These are phyloP conservation scores for Isoetes taiwanensis DNA, from an alignment of 75 land plant genomes.

Conservation along the genomic window DNA sequence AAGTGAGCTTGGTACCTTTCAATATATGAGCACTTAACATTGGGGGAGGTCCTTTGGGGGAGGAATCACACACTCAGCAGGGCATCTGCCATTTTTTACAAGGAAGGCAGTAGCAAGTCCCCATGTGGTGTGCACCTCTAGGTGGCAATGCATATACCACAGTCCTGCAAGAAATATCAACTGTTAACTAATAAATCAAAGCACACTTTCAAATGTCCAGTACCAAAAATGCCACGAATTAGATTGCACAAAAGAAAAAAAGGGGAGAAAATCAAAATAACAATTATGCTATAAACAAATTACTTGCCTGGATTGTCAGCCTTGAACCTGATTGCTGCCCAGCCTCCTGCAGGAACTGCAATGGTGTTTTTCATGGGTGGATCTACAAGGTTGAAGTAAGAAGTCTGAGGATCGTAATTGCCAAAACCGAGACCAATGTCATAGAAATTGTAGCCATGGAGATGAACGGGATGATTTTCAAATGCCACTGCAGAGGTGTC, in stretches of 20 bases:
- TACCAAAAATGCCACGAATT: no score
- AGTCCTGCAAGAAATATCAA: conserved; percentile 50
- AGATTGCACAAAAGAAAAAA: no score
- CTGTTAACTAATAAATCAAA: no score
- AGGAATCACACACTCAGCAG: conserved; percentile 31
- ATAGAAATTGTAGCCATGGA: conserved; percentile 52
- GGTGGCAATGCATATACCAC: conserved; percentile 67
- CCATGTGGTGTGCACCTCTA: conserved; percentile 52
- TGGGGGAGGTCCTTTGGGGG: conserved; percentile 56
- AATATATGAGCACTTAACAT: no score
- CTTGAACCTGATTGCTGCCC: conserved; percentile 48
- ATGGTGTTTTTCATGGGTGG: conserved; percentile 47
- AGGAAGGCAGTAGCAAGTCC: conserved; percentile 51
- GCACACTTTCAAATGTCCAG: no score
- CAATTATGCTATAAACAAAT: no score
- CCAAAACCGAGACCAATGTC: conserved; percentile 39
- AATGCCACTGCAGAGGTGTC: conserved; percentile 33
- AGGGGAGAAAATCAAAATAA: no score
- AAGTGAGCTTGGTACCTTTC: no score
- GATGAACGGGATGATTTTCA: conserved; percentile 41
- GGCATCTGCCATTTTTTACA: conserved; percentile 34
- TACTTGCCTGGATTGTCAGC: conserved; percentile 56
- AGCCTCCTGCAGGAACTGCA: conserved; percentile 44
- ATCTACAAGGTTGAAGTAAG: conserved; percentile 42
- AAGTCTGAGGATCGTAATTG: conserved; percentile 32